These are phyloP conservation scores for Spathaspora passalidarum DNA, from an alignment of 805 yeast species.

Conservation along the genomic window DNA sequence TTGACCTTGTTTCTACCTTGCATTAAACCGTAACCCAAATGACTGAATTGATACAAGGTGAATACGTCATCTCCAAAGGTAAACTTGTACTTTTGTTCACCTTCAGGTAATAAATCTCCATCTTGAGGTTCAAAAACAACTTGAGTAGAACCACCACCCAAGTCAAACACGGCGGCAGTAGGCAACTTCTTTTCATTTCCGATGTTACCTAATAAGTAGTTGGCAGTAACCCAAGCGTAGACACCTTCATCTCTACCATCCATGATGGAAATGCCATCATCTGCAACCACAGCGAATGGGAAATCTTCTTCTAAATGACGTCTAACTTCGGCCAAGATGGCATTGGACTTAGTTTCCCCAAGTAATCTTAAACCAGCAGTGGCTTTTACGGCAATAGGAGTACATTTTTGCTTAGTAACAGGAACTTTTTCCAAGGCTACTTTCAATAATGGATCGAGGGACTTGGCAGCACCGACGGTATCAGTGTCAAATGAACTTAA, in stretches of 20 bases:
- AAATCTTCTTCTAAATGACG: conserved; percentile 70
- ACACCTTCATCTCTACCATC: conserved; percentile 97
- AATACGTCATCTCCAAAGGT: conserved; percentile 80
- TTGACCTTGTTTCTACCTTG: conserved; percentile 87
- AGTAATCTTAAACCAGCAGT: conserved; percentile 92
- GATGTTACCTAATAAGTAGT: conserved; percentile 89
- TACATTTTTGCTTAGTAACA: conserved; percentile 63
- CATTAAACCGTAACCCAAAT: conserved; percentile 93
- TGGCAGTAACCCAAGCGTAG: conserved; percentile 97
- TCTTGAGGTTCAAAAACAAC: conserved; percentile 96
- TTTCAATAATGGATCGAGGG: conserved; percentile 78
- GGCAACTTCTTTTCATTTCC: conserved; percentile 73
- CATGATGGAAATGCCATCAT: conserved; percentile 89
- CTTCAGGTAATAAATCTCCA: conserved; percentile 69
- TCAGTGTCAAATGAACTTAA: conserved; percentile 81
- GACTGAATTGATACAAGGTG: conserved; percentile 87
- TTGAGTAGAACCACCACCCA: conserved; percentile 99
- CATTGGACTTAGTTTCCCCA: conserved; percentile 70
- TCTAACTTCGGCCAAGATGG: conserved; percentile 75
- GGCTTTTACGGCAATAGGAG: conserved; percentile 96
- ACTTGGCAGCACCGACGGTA: conserved; percentile 80
- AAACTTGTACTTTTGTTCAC: conserved; percentile 83
- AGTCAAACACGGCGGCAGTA: conserved; percentile 95
- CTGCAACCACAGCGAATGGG: conserved; percentile 89
- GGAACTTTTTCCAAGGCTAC: conserved; percentile 80